Percentiles rank a stretch among this genome's conserved stretches.
Conservation (phyloP, 2,329 filamentous ascomycete genomes). For the Septoria petroselini region DNA sequence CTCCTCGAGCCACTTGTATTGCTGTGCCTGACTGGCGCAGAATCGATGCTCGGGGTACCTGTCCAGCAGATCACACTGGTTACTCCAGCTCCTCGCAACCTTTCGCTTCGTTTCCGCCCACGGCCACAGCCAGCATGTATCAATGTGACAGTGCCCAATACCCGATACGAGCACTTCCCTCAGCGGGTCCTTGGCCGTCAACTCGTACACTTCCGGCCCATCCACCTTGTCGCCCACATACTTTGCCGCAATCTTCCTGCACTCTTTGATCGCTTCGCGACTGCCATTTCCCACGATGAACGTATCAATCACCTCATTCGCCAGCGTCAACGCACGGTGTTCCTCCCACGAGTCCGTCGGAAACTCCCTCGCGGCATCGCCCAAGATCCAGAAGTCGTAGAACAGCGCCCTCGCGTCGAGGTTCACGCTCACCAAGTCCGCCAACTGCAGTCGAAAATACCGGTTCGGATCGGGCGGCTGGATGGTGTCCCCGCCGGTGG, state of each 20-base stretch:
- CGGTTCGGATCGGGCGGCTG: constrained; percentile 84
- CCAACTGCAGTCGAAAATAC: constrained; percentile 71
- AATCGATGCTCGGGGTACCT: constrained; percentile 92
- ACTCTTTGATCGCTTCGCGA: constrained; percentile 71
- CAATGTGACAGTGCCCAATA: constrained; percentile 96
- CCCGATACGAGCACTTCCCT: constrained; percentile 76
- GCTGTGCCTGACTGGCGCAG: constrained; percentile 88
- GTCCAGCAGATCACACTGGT: constrained; percentile 92
- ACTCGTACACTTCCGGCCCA: constrained; percentile 76
- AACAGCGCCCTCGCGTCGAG: constrained; percentile 76
- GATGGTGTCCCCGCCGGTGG: constrained; percentile 77
- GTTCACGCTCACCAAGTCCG: constrained; percentile 87
- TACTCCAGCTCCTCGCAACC: constrained; percentile 92
- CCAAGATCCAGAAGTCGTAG: constrained; percentile 95
- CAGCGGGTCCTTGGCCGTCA: constrained; percentile 40
- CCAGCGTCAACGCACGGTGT: constrained; percentile 78
- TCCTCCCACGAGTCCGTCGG: constrained; percentile 83
- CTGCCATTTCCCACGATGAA: constrained; percentile 76
- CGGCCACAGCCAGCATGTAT: constrained; percentile 98
- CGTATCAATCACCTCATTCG: constrained; percentile 83
- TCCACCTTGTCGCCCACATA: constrained; percentile 81
- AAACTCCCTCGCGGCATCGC: constrained; percentile 87
- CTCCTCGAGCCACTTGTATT: constrained; percentile 95
- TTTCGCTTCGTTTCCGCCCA: constrained; percentile 98
- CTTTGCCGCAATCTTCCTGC: constrained; percentile 75